Percentiles rank a stretch among this genome's conserved stretches.
Evolutionary conservation across 176 grass and related monocot genomes (phyloP).

Genomic region (Oryza coarctata): DNA sequence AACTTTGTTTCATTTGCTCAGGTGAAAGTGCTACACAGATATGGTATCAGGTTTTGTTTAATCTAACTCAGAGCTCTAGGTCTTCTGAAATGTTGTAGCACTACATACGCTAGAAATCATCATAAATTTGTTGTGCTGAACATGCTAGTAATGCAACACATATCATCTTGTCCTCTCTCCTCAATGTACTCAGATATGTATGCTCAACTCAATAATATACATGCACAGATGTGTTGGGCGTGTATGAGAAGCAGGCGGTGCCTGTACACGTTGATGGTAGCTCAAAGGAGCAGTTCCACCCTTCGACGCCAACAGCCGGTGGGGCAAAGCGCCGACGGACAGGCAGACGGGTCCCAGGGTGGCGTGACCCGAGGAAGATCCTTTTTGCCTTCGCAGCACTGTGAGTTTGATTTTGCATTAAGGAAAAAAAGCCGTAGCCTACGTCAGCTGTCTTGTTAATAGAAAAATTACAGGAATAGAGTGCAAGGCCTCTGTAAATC

Average conservation of each 20-base stretch:
- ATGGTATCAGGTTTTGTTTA: too few species aligned
- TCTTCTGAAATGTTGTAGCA: background rate
- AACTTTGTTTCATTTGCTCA: too few species aligned
- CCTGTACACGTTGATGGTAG: constrained; percentile 1
- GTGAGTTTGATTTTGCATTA: constrained; percentile 25
- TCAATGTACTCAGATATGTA: background rate
- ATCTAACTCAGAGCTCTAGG: background rate
- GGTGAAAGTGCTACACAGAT: too few species aligned
- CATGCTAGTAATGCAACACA: background rate
- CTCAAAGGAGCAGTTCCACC: constrained; percentile 24
- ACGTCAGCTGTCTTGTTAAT: background rate
- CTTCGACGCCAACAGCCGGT: constrained; percentile 32
- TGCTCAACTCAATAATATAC: background rate
- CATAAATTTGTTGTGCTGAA: background rate
- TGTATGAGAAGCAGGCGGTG: constrained; percentile 35
- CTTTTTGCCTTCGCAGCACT: constrained; percentile 47
- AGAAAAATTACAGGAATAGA: background rate
- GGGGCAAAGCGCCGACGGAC: constrained; percentile 37
- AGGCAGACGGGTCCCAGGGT: constrained; percentile 15
- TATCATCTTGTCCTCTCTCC: background rate
- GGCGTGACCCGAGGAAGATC: constrained; percentile 46
- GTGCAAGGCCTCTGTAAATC: background rate
- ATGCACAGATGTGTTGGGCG: constrained; percentile 3
- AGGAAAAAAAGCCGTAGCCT: background rate
- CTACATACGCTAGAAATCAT: background rate